phyloP scores from a whole-genome alignment of 2,329 filamentous ascomycete genomes.

The Pseudogymnoascus sp. region DNA sequence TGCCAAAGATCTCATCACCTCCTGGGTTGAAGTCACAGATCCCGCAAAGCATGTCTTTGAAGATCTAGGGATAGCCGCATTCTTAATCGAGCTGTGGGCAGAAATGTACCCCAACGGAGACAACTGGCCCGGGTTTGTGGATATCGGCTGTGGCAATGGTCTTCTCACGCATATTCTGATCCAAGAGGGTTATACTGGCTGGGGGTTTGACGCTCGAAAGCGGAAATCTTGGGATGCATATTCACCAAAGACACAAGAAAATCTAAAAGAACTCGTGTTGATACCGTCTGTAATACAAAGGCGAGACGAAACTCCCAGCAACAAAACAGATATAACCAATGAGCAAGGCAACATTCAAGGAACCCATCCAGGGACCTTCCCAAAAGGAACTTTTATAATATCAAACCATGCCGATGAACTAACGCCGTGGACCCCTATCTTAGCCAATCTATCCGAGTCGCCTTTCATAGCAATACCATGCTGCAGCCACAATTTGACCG shows the following conservation, averaged over 20 bases:
- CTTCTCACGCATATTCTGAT: constrained; percentile 76
- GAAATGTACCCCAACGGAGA: constrained; percentile 59
- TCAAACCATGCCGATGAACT: constrained; percentile 97
- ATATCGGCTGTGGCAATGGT: constrained; percentile 94
- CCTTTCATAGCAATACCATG: constrained; percentile 93
- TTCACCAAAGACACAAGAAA: constrained; percentile 36
- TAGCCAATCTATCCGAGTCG: constrained; percentile 65
- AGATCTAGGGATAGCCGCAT: constrained; percentile 82
- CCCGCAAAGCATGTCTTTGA: constrained; percentile 92
- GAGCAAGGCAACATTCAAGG: constrained; percentile 31
- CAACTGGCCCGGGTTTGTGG: constrained; percentile 79
- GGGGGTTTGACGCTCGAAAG: constrained; percentile 83
- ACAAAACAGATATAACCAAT: neutral
- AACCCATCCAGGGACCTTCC: constrained; percentile 58
- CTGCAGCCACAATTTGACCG: constrained; percentile 81
- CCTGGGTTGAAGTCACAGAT: constrained; percentile 82
- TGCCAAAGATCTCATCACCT: constrained; percentile 58
- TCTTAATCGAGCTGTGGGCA: constrained; percentile 83
- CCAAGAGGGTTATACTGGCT: constrained; percentile 72
- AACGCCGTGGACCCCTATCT: constrained; percentile 88
- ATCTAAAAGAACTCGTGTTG: constrained; percentile 51
- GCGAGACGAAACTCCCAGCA: neutral
- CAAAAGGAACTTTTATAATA: constrained; percentile 74
- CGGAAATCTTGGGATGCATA: constrained; percentile 82
- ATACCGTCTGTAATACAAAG: constrained; percentile 39